A percentile compares a stretch with the other conserved stretches of the same genome.
Conservation (phyloP, 129 eudicot genomes). For the Oenanthe sinensis region DNA sequence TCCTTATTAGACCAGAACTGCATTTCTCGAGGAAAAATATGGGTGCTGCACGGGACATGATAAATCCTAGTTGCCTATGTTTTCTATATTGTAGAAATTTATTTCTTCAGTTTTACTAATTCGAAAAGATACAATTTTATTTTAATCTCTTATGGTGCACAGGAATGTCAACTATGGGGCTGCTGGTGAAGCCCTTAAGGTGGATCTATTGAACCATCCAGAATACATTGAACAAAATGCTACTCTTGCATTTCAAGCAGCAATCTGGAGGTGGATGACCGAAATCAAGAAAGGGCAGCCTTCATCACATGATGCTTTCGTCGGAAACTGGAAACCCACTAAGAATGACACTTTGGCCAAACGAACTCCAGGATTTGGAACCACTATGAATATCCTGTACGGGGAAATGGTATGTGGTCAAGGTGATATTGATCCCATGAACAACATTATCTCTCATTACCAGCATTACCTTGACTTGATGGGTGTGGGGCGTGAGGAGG, state of each 20-base stretch:
- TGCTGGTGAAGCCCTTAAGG: conserved; percentile 58
- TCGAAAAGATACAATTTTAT: neutral
- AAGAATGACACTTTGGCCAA: conserved; percentile 72
- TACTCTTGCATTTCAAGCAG: conserved; percentile 89
- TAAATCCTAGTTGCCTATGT: neutral
- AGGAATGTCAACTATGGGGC: conserved; percentile 92
- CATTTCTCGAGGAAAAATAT: neutral
- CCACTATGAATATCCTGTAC: conserved; percentile 78
- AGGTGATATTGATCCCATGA: conserved; percentile 78
- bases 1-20: neutral
- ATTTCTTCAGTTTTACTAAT: neutral
- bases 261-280: conserved; percentile 86
- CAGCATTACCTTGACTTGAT: conserved; percentile 71
- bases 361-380: conserved; percentile 69
- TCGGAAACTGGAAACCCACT: conserved; percentile 82
- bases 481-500: conserved; percentile 81
- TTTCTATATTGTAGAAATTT: neutral
- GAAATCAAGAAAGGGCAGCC: conserved; percentile 71
- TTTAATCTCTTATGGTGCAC: neutral
- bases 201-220: conserved; percentile 73
- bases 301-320: conserved; percentile 71
- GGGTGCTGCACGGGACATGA: neutral
- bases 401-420: conserved; percentile 78
- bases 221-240: conserved; percentile 96
- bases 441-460: conserved; percentile 66